Base-by-base conservation (phyloP, 2,329 filamentous ascomycete genomes). In the Zymoseptoria passerinii region DNA sequence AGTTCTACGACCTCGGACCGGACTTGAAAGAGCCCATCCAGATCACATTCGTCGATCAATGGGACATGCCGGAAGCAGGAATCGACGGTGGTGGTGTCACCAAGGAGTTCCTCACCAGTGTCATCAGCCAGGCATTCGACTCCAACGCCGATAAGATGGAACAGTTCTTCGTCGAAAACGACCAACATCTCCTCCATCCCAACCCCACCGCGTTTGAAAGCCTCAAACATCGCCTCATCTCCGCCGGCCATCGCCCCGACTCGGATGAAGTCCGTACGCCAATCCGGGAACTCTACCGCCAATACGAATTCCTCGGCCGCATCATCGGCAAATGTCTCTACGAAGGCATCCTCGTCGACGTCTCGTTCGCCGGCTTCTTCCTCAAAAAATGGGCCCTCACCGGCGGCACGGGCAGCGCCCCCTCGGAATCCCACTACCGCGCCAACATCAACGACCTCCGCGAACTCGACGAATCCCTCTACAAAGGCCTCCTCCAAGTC, bases 1-100 rank as follows among this genome's bases (percentile, higher is more conserved):
- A 91, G 57, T 96, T 96, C 68, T 96, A 90, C 67, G 73, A 82
- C 1, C 79, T 97, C 4, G 88, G 88, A 0, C 88, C 92, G 13
- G 87, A 86, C 0, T 75, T 99, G 57, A 97, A 97, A 70, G 92
- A 97, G 69, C 90, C 91, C 0, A 96, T 99, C 40, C 90, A 95
- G 69, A 97, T 99, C 68, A 94, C 90, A 0, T 99, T 99, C 71
- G 86, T 96, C 50, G 94, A 99, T 70, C 83, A 91, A 60, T 99
- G 95, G 65, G 89, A 88, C 61, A 83, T 87, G 1, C 80, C 84
- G 7, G 94, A 99, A 74, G 92, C 92, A 10, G 94, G 94, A 8
- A 97, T 99, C 57, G 94, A 99, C 70, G 94, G 94, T 0, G 94
- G 94, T 8, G 94, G 94, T 62, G 94, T 99, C 8, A 96, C 92